Conservation (phyloP, 805 yeast genomes). For the Candida endomychidarum region DNA sequence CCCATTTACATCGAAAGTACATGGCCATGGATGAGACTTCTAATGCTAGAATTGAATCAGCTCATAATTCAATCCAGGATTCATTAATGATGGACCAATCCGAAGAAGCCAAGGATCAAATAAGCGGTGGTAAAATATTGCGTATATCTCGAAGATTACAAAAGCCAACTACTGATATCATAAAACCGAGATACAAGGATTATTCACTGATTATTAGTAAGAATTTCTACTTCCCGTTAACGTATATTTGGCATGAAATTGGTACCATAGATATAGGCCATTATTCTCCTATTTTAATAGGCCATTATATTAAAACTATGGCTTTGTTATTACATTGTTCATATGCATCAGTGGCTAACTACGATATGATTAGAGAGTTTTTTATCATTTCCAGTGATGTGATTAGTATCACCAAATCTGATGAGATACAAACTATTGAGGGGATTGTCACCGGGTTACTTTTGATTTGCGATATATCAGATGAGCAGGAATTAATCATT, state of each 20-base stretch:
- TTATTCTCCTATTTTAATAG: slow-evolving; percentile 51
- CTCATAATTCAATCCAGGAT: slow-evolving; percentile 26
- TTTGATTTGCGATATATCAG: slow-evolving; percentile 34
- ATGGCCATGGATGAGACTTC: slow-evolving; percentile 11
- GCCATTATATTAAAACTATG: slow-evolving; percentile 61
- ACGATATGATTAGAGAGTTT: slow-evolving; percentile 59
- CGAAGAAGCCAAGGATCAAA: slow-evolving; percentile 29
- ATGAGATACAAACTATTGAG: slow-evolving; percentile 36
- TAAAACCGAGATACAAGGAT: slow-evolving; percentile 23
- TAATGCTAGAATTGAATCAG: not conserved
- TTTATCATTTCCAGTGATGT: slow-evolving; percentile 34
- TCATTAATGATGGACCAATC: slow-evolving; percentile 32
- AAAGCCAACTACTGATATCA: slow-evolving; percentile 9
- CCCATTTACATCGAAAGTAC: slow-evolving; percentile 45
- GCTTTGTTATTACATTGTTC: slow-evolving; percentile 57
- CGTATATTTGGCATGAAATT: slow-evolving; percentile 50
- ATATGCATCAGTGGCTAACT: slow-evolving; percentile 50
- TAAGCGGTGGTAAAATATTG: slow-evolving; percentile 42
- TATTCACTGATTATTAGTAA: slow-evolving; percentile 47
- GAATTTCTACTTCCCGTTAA: slow-evolving; percentile 54
- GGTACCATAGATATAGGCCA: slow-evolving; percentile 50
- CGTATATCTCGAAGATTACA: slow-evolving; percentile 40
- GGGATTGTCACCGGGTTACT: slow-evolving; percentile 39
- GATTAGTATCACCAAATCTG: slow-evolving; percentile 19
- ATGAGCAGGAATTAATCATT: slow-evolving; percentile 25